phyloP scores from a whole-genome alignment of 2,329 filamentous ascomycete genomes.

The Ophiostoma sp. region DNA sequence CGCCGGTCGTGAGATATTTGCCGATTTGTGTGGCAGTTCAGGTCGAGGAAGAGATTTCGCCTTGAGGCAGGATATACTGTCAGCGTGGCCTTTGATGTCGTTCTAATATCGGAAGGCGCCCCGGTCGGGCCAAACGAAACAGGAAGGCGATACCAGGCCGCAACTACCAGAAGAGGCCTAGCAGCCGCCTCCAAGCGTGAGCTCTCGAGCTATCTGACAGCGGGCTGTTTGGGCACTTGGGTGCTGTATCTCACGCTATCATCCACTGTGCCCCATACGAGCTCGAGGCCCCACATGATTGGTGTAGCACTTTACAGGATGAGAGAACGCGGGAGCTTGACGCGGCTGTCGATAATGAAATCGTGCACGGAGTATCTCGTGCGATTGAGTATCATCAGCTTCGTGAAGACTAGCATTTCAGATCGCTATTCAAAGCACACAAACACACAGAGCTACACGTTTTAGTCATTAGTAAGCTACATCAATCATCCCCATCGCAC shows the following conservation, averaged over 20 bases:
- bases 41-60: neutral
- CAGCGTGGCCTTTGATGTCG: slow-evolving; percentile 12
- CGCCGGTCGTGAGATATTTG: too few species aligned
- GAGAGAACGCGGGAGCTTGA: neutral
- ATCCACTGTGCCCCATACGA: neutral
- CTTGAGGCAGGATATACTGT: neutral
- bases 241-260: neutral
- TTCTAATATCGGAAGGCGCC: neutral
- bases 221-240: neutral
- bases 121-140: neutral
- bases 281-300: neutral
- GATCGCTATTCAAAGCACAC: too few species aligned
- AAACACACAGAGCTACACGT: too few species aligned
- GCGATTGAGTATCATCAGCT: neutral
- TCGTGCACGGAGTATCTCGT: neutral
- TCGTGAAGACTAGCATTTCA: too few species aligned
- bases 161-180: slow-evolving; percentile 9
- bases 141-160: slow-evolving; percentile 13
- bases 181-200: neutral
- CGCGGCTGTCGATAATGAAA: slow-evolving; percentile 1
- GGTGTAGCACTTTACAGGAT: neutral
- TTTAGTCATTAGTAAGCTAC: neutral
- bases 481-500: neutral
- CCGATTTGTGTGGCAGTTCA: neutral
- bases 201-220: neutral